Conservation (phyloP, 495 filamentous ascomycete genomes). For the Xylaria curta region DNA sequence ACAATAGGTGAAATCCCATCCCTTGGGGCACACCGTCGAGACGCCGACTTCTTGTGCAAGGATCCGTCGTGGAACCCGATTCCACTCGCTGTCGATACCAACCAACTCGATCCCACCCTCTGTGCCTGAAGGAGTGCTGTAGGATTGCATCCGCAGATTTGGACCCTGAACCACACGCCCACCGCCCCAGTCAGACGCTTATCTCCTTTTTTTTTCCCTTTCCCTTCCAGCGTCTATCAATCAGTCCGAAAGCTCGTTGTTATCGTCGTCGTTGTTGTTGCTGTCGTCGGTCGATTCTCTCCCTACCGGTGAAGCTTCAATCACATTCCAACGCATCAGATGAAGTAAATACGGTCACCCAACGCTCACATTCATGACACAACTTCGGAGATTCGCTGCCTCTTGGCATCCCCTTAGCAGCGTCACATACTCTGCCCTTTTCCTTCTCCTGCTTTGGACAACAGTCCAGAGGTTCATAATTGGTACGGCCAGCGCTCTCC, state of each 20-base stretch:
- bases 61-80: slow-evolving; percentile 11
- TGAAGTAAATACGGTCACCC: slow-evolving; percentile 21
- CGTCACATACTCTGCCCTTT: slow-evolving; percentile 28
- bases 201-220: slow-evolving; percentile 27
- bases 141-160: slow-evolving; percentile 29
- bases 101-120: slow-evolving; percentile 16
- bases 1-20: neutral
- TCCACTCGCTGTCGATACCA: slow-evolving; percentile 22
- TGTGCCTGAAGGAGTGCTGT: neutral
- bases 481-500: slow-evolving; percentile 14
- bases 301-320: slow-evolving; percentile 22
- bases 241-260: slow-evolving; percentile 5
- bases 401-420: slow-evolving; percentile 31
- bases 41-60: neutral
- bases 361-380: slow-evolving; percentile 27
- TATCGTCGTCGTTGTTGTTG: slow-evolving; percentile 14
- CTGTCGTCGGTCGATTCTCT: slow-evolving; percentile 8
- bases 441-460: slow-evolving; percentile 27
- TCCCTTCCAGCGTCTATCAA: slow-evolving; percentile 17
- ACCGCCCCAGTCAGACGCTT: slow-evolving; percentile 20
- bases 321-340: slow-evolving; percentile 22
- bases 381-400: slow-evolving; percentile 31
- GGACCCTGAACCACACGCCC: slow-evolving; percentile 24
- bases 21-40: neutral
- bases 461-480: slow-evolving; percentile 22